phyloP scores from a whole-genome alignment of 2,329 filamentous ascomycete species.

The Akanthomyces lecanii region DNA sequence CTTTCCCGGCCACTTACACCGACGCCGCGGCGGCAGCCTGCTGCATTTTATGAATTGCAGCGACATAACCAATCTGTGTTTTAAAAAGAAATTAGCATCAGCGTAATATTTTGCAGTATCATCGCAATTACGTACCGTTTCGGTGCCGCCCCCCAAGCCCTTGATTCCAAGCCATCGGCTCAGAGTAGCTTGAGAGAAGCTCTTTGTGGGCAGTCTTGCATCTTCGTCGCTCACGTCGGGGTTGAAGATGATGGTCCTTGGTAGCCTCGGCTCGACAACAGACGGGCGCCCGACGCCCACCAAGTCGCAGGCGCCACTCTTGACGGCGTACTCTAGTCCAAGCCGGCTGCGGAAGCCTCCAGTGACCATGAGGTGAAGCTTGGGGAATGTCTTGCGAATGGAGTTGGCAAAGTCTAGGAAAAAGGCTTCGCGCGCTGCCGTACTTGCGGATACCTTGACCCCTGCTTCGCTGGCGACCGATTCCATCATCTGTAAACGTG shows the following conservation, averaged over 20 bases:
- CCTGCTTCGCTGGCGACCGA: constrained; percentile 22
- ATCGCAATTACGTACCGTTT: constrained; percentile 6
- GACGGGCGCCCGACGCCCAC: constrained; percentile 39
- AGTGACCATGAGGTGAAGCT: constrained; percentile 52
- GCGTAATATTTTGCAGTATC: not conserved
- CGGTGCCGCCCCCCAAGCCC: constrained; percentile 3
- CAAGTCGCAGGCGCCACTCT: constrained; percentile 36
- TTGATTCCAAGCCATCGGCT: constrained; percentile 22
- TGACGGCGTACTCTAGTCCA: constrained; percentile 39
- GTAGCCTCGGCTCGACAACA: constrained; percentile 34
- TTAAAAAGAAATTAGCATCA: not conserved
- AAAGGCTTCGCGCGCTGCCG: constrained; percentile 58
- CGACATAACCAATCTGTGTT: constrained; percentile 1
- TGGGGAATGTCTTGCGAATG: constrained; percentile 42
- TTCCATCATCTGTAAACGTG: not conserved
- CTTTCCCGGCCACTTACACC: not conserved
- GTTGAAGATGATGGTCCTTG: constrained; percentile 34
- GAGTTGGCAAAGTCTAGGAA: constrained; percentile 62
- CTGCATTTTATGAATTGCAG: constrained; percentile 11
- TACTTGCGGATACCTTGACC: constrained; percentile 34
- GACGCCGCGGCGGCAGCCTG: not conserved
- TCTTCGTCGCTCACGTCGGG: constrained; percentile 31
- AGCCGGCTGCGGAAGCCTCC: constrained; percentile 55
- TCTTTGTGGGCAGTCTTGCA: constrained; percentile 29
- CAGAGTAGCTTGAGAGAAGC: constrained; percentile 23